These are phyloP conservation scores for Polytrichum formosum DNA, from an alignment of 225 moss, liverwort and hornwort species.

Conservation along the genomic window DNA sequence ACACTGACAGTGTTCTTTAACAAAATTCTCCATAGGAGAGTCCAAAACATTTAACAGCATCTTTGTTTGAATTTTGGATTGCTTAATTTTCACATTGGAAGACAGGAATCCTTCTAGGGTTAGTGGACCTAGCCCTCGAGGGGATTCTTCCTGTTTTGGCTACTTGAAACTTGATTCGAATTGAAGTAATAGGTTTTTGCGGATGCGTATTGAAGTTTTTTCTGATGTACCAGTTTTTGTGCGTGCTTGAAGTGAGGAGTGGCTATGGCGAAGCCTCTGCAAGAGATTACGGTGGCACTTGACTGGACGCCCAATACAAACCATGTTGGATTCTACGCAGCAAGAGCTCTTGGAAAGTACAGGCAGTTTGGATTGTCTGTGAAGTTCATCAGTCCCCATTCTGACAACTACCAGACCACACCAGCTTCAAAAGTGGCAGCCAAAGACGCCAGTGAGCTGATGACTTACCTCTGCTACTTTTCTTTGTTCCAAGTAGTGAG, in stretches of 20 bases:
- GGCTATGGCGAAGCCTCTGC: conserved; percentile 25
- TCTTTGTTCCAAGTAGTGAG: no score
- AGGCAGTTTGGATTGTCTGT: conserved; percentile 43
- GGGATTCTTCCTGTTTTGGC: no score
- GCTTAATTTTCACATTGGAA: no score
- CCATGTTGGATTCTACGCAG: conserved; percentile 75
- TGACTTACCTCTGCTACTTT: not conserved
- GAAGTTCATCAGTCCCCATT: conserved; percentile 68
- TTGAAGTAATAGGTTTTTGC: no score
- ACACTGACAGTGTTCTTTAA: no score
- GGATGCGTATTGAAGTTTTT: no score
- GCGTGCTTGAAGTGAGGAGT: conserved; percentile 1
- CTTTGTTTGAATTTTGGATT: no score
- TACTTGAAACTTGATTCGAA: no score
- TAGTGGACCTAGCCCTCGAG: no score
- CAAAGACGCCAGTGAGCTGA: conserved; percentile 45
- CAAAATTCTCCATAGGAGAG: no score
- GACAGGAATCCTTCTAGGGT: no score
- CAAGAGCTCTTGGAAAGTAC: conserved; percentile 58
- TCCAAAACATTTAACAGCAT: no score
- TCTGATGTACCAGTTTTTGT: not conserved
- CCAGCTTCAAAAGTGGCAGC: conserved; percentile 66
- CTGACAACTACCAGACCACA: conserved; percentile 54
- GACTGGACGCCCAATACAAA: conserved; percentile 93
- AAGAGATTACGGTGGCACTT: conserved; percentile 58